Percentiles rank a stretch among this genome's conserved stretches.
phyloP scores from a whole-genome alignment of 1,284 basidiomycete genomes.

The Ustilago lituana region DNA sequence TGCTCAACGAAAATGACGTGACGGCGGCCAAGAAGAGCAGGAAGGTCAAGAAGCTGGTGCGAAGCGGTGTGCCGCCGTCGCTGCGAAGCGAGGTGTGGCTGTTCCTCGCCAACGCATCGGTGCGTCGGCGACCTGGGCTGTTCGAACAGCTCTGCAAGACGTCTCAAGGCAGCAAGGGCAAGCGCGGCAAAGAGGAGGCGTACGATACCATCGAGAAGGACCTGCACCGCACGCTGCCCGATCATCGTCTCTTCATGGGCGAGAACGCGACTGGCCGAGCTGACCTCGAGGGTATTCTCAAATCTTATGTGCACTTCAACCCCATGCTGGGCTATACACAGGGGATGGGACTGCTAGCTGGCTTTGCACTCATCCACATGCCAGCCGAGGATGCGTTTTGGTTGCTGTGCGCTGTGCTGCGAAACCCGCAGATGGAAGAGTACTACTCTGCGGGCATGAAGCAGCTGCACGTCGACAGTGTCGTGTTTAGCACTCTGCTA shows the following conservation, averaged over 20 bases:
- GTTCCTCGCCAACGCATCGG: slow-evolving; percentile 56
- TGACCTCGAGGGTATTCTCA: slow-evolving; percentile 60
- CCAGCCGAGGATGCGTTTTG: slow-evolving; percentile 93
- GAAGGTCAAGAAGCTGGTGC: slow-evolving; percentile 83
- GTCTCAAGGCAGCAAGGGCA: slow-evolving; percentile 48
- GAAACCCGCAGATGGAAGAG: slow-evolving; percentile 69
- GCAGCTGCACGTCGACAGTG: slow-evolving; percentile 82
- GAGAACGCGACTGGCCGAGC: slow-evolving; percentile 55
- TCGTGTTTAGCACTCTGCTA: slow-evolving; percentile 79
- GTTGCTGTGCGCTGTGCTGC: slow-evolving; percentile 77
- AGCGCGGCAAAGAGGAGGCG: slow-evolving; percentile 55
- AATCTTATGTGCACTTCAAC: slow-evolving; percentile 68
- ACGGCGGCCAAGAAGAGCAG: slow-evolving; percentile 79
- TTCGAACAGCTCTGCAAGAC: slow-evolving; percentile 61
- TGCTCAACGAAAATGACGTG: slow-evolving; percentile 75
- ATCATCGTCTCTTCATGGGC: slow-evolving; percentile 59
- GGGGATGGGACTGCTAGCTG: slow-evolving; percentile 81
- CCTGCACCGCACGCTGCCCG: slow-evolving; percentile 59
- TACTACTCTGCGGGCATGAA: slow-evolving; percentile 79
- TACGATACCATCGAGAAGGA: slow-evolving; percentile 65
- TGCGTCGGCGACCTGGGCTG: slow-evolving; percentile 55
- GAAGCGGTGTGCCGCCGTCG: slow-evolving; percentile 76
- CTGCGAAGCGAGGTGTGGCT: slow-evolving; percentile 65
- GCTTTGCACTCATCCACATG: slow-evolving; percentile 80
- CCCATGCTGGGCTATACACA: slow-evolving; percentile 67